These are phyloP conservation scores for Quercus lobata DNA, from an alignment of 331 rosid genomes.

Conservation along the genomic window DNA sequence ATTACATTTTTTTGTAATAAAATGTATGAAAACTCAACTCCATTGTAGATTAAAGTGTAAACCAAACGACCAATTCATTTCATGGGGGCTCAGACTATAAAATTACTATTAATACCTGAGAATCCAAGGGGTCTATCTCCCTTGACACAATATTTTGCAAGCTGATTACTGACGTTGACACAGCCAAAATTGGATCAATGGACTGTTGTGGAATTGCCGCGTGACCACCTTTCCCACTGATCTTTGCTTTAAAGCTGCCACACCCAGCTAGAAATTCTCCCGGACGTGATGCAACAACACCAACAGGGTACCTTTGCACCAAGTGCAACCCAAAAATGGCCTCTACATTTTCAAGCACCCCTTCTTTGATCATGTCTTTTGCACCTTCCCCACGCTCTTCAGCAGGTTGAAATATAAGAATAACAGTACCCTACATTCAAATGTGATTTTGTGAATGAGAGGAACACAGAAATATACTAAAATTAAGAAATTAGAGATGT, in stretches of 20 bases:
- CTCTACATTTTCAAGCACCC: constrained; percentile 51
- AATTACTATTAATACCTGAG: constrained; percentile 37
- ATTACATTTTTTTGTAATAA: neutral
- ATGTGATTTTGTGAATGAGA: neutral
- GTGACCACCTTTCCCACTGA: constrained; percentile 60
- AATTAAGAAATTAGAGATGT: neutral
- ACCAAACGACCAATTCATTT: neutral
- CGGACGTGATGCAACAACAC: constrained; percentile 50
- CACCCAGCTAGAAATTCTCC: constrained; percentile 68
- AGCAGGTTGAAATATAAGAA: constrained; percentile 65
- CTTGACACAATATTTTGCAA: constrained; percentile 60
- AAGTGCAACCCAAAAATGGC: constrained; percentile 58
- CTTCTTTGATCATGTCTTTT: constrained; percentile 57
- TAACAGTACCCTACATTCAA: constrained; percentile 49
- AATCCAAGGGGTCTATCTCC: constrained; percentile 58
- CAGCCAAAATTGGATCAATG: constrained; percentile 65
- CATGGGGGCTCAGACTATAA: too few relatives aligned
- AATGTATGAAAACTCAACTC: neutral
- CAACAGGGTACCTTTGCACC: constrained; percentile 28
- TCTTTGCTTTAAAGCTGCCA: constrained; percentile 75
- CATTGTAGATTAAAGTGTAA: neutral
- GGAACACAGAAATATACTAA: neutral
- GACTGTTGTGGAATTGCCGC: constrained; percentile 54
- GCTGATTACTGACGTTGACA: constrained; percentile 52
- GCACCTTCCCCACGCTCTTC: constrained; percentile 64